phyloP scores from a whole-genome alignment of 164 flowering plant species.

The Vitis rotundifolia region DNA sequence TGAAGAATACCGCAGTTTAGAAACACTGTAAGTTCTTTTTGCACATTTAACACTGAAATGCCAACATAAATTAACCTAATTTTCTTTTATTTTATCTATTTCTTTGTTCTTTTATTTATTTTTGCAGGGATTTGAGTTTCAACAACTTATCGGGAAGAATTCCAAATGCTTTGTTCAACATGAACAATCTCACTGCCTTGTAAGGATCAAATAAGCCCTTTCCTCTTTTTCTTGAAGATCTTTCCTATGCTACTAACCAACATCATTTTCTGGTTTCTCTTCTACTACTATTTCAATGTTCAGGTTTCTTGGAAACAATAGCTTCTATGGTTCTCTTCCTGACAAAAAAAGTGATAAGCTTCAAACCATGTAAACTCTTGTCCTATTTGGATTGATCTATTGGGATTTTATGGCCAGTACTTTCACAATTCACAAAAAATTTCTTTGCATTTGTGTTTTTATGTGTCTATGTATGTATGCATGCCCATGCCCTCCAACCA shows the following conservation, averaged over 20 bases:
- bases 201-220: conserved; percentile 1
- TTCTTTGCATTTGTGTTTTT: no score
- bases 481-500: no score
- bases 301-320: conserved; percentile 23
- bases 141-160: conserved; percentile 28
- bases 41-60: no score
- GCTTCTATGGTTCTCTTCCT: conserved; percentile 13
- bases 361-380: conserved; percentile 8
- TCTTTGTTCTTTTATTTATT: not conserved
- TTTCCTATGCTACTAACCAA: no score
- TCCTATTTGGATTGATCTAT: not conserved
- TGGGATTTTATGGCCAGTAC: no score
- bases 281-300: not conserved
- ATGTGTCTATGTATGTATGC: no score
- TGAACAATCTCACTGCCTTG: conserved; percentile 9
- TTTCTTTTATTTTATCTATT: not conserved
- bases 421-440: no score
- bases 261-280: not conserved
- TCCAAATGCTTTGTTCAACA: conserved; percentile 21
- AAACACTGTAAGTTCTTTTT: conserved; percentile 31
- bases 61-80: no score
- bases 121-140: conserved; percentile 28
- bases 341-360: conserved; percentile 2
- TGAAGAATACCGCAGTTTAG: conserved; percentile 21
- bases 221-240: not conserved